Percentiles rank a stretch among this genome's conserved stretches.
Evolutionary conservation across 192 early-diverging fungal genomes (phyloP).

Genomic region (Linnemannia exigua): DNA sequence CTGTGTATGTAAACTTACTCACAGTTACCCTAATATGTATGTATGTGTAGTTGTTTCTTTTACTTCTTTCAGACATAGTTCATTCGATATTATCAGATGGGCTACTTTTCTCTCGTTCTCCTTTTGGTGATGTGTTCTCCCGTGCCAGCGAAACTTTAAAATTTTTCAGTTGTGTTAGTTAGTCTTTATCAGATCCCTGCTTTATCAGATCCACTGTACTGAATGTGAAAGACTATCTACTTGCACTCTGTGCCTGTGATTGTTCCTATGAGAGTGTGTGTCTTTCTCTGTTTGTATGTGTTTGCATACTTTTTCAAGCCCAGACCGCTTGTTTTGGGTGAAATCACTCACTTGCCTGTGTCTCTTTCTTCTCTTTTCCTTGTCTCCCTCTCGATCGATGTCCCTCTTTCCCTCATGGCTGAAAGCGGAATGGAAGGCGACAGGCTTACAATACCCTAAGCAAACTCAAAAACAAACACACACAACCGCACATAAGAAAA

Average conservation of each 20-base stretch:
- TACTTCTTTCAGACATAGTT: background rate
- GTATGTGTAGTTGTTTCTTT: background rate
- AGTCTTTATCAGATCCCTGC: background rate
- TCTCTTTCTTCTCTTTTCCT: background rate
- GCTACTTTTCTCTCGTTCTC: background rate
- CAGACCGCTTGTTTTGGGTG: background rate
- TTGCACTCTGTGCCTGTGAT: background rate
- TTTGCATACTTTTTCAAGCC: background rate
- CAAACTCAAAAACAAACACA: background rate
- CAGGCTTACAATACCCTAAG: background rate
- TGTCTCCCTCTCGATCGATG: too few species aligned
- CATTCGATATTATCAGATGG: background rate
- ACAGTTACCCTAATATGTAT: too few species aligned
- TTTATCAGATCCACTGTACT: background rate
- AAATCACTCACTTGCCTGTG: background rate
- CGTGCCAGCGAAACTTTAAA: constrained; percentile 1
- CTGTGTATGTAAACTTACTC: too few species aligned
- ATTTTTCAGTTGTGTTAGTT: background rate
- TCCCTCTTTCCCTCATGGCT: background rate
- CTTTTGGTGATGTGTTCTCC: background rate
- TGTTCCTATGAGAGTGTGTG: background rate
- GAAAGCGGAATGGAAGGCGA: background rate
- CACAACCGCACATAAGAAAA: background rate
- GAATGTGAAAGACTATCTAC: too few species aligned
- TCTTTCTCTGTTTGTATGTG: background rate